Base-by-base conservation (phyloP, 768 basidiomycete genomes). In the Naganishia friedmannii region DNA sequence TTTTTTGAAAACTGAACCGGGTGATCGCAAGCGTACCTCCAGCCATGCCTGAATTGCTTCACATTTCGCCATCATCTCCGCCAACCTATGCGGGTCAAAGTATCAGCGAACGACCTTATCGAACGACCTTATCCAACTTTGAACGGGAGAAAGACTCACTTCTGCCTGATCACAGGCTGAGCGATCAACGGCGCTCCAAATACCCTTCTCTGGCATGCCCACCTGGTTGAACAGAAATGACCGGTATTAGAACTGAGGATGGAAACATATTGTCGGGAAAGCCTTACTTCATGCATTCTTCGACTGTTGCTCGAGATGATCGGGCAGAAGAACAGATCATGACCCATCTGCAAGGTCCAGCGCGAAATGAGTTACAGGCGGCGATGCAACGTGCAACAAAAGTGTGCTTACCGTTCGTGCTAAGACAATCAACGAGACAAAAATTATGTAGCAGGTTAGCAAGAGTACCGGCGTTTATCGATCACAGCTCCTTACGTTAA, bases 1-100 rank as follows among this genome's bases (percentile, higher is more conserved):
- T n/a, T n/a, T n/a, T n/a, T n/a, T n/a, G n/a, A n/a, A n/a, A n/a
- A n/a, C n/a, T n/a, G n/a, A n/a, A n/a, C n/a, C 6, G 34, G 34
- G 34, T 37, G 34, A 34, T 12, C 55, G 10, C 21, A 6, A 13
- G 2, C 60, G 1, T 29, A 63, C 60, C 82, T 94, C 92, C 21
- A 93, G 82, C 91, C 91, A 93, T n/a, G 84, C 85, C 76, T 93
- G 93, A 12, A 86, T 86, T 31, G 88, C 86, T 78, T 94, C 92
- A 34, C 88, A 84, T 45, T 90, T 88, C 34, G 90, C 86, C 67
- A 96, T 93, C 92, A 98, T 98, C 7, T 77, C 84, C 3, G 93
- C 93, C 56, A 98, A 82, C 53, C 78, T 81, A 12, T 10, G 21
- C 13, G 13, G 5, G 26, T 28, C 8, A 10, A 21, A n/a, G 19